Evolutionary conservation across 768 basidiomycete species (phyloP), one percentile per base, ranked within the genome.

Genomic region (Hericium rajendrae): DNA sequence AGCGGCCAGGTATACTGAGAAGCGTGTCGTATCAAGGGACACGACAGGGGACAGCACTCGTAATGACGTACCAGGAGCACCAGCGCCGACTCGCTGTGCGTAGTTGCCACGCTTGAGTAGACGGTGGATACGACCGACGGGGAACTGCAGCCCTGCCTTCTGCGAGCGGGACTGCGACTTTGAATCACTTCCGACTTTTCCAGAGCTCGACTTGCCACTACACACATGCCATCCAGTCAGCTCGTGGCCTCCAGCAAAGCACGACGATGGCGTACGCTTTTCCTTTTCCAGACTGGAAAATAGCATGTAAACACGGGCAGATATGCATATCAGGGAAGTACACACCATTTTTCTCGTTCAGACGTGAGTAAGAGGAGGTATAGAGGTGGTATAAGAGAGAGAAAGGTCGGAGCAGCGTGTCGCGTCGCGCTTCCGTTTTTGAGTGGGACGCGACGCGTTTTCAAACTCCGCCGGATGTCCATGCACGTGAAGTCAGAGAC

Each of bases 91-190:
- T 68, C 85, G 82, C 68, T 83, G 81, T 5, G 80, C 83, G 65
- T 86, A 85, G 75, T 86, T 85, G 41, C 83, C 84, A 66, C 78
- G 77, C 74, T 85, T 88, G 69, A 91, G 67, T 18, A 86, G 72
- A 70, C 90, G 80, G 72, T 88, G 86, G 63, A 92, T 85, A 78
- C 90, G 86, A 70, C 84, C 83, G 58, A 91, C 89, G 57, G 90
- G 87, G 73, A 92, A 88, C 65, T 82, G 82, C 57, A 84, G 72
- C 60, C 82, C 80, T 4, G 81, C 80, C 69, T 77, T 79, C 51
- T 77, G 71, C 13, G 91, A 90, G 57, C 86, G 83, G 54, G 87
- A 84, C 66, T 82, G 77, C 8, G 78, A 73, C 73, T 85, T 86
- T 62, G 57, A 53, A 50, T 60, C 70, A 18, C 59, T 69, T 37